phyloP scores from a whole-genome alignment of 169 alveolate species.

The Plasmodium vivax region DNA sequence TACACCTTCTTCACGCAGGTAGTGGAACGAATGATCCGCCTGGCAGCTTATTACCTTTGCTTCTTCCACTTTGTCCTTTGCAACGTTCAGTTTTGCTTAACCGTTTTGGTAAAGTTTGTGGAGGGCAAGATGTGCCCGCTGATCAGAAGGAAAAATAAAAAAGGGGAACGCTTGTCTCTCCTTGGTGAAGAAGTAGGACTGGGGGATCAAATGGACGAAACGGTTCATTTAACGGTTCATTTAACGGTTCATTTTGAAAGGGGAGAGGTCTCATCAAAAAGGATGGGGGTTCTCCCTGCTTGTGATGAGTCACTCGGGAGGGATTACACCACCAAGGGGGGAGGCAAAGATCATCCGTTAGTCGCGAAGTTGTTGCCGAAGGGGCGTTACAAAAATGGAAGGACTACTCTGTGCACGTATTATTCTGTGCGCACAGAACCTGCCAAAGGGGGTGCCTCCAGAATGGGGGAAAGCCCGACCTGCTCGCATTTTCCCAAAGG shows the following conservation, averaged over 20 bases:
- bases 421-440: background rate
- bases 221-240: no score
- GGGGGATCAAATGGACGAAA: background rate
- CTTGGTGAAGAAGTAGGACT: background rate
- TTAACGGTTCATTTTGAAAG: background rate
- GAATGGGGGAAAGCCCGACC: background rate
- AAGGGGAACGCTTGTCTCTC: background rate
- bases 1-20: background rate
- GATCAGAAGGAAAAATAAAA: background rate
- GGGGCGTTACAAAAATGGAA: background rate
- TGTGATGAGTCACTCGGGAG: background rate
- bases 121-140: background rate
- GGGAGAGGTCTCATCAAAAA: background rate
- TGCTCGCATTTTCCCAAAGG: background rate
- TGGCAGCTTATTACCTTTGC: background rate
- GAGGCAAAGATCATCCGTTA: background rate
- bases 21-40: background rate
- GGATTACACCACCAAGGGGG: background rate
- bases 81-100: background rate
- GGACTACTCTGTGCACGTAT: background rate
- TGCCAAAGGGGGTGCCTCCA: background rate
- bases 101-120: background rate
- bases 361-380: background rate
- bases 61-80: background rate
- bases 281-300: background rate